These are phyloP conservation scores for Venturia effusa DNA, from an alignment of 2,329 filamentous ascomycete genomes.

Conservation along the genomic window DNA sequence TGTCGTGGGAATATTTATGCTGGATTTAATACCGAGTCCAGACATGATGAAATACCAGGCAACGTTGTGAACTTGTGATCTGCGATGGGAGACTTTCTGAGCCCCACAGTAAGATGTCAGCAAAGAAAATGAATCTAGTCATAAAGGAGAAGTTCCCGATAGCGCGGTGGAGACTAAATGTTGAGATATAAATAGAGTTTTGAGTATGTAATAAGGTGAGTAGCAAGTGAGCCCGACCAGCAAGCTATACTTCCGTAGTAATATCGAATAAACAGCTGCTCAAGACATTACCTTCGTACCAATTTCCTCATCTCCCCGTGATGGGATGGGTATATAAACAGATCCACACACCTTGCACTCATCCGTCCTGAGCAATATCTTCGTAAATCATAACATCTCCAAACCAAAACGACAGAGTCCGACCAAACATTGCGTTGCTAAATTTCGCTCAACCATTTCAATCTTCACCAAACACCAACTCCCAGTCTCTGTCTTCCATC, in stretches of 20 bases:
- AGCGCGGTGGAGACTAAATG: not conserved
- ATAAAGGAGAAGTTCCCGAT: not conserved
- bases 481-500: slow-evolving; percentile 51
- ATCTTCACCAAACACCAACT: slow-evolving; percentile 37
- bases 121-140: not conserved
- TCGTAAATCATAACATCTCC: slow-evolving; percentile 3
- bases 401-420: not conserved
- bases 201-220: too few relatives aligned
- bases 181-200: too few relatives aligned
- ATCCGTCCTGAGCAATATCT: not conserved
- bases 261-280: not conserved
- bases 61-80: not conserved
- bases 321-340: slow-evolving; percentile 2
- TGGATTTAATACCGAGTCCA: not conserved
- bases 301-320: not conserved
- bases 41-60: not conserved
- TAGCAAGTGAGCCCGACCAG: not conserved
- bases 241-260: not conserved
- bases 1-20: not conserved
- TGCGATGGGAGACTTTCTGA: not conserved
- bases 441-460: not conserved
- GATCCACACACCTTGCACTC: slow-evolving; percentile 3
- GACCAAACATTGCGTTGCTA: not conserved
- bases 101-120: not conserved
- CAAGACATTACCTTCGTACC: not conserved